Percentiles rank a stretch among this genome's conserved stretches.
phyloP scores from a whole-genome alignment of 495 filamentous ascomycete genomes.

The Penicillium canescens region DNA sequence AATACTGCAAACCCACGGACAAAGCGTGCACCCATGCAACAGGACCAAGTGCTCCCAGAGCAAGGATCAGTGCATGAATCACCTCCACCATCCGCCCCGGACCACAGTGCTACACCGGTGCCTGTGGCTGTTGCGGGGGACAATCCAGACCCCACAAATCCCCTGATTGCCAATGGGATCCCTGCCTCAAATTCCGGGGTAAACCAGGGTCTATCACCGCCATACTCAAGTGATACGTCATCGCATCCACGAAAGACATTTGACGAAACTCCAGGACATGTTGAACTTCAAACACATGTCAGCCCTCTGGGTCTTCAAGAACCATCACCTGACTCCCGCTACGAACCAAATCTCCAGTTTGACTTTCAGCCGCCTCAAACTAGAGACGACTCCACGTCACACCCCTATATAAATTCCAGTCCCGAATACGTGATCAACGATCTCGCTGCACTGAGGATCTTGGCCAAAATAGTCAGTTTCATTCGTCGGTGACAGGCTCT shows the following conservation, averaged over 20 bases:
- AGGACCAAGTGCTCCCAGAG: background rate
- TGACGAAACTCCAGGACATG: background rate
- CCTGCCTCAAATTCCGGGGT: background rate
- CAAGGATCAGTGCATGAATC: background rate
- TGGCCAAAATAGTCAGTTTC: conserved; percentile 4
- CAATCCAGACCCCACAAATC: background rate
- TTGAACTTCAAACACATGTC: background rate
- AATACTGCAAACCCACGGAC: conserved; percentile 5
- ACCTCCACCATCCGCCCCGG: background rate
- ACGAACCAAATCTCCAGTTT: background rate
- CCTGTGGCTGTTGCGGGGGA: background rate
- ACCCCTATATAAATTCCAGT: conserved; percentile 28
- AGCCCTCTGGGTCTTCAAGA: background rate
- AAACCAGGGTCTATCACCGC: conserved; percentile 11
- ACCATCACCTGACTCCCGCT: background rate
- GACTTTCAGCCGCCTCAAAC: conserved; percentile 3
- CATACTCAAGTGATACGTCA: conserved; percentile 12
- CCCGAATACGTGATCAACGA: conserved; percentile 31
- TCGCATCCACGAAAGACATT: background rate
- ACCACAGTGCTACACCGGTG: background rate
- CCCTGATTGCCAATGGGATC: background rate
- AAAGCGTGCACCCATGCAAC: background rate
- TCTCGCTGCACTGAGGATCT: conserved; percentile 18
- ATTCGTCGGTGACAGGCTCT: conserved; percentile 8
- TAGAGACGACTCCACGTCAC: conserved; percentile 12